Conservation (phyloP, 1,139 yeast genomes). For the Nakaseomyces bracarensis region DNA sequence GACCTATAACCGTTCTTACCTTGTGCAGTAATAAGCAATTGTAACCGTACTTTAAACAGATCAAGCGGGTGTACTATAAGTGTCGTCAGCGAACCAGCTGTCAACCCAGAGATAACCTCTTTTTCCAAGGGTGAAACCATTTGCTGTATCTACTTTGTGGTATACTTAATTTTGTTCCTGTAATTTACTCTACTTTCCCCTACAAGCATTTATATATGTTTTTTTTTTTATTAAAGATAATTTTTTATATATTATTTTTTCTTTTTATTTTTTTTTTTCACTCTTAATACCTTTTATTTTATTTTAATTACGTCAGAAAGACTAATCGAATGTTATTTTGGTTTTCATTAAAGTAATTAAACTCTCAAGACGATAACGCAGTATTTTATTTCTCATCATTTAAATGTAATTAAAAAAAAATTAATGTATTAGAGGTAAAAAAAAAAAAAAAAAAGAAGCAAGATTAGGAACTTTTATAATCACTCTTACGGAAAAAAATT, state of each 20-base stretch:
- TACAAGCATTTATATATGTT: too few species aligned
- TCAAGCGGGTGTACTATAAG: constrained; percentile 83
- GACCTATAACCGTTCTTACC: constrained; percentile 10
- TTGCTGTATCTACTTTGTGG: constrained; percentile 6
- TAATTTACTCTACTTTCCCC: too few species aligned
- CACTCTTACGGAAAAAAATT: too few species aligned
- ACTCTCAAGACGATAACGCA: constrained; percentile 23
- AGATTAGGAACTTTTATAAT: too few species aligned
- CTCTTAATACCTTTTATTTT: not conserved
- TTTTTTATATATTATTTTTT: not conserved
- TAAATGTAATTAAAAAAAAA: not conserved
- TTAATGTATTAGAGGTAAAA: not conserved
- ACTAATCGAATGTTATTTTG: constrained; percentile 5
- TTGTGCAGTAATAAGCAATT: constrained; percentile 32
- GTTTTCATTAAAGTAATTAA: constrained; percentile 12
- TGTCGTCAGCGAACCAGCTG: constrained; percentile 80
- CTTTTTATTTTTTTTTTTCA: not conserved
- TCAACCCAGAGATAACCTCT: constrained; percentile 66
- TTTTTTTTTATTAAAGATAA: not conserved
- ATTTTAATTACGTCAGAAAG: constrained; percentile 1
- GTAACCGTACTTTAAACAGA: constrained; percentile 72
- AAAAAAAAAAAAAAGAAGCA: not conserved
- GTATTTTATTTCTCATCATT: constrained; percentile 15
- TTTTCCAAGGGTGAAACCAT: constrained; percentile 30
- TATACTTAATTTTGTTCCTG: too few species aligned